Conservation (phyloP, 768 basidiomycete species). For the Mycena vulgaris region DNA sequence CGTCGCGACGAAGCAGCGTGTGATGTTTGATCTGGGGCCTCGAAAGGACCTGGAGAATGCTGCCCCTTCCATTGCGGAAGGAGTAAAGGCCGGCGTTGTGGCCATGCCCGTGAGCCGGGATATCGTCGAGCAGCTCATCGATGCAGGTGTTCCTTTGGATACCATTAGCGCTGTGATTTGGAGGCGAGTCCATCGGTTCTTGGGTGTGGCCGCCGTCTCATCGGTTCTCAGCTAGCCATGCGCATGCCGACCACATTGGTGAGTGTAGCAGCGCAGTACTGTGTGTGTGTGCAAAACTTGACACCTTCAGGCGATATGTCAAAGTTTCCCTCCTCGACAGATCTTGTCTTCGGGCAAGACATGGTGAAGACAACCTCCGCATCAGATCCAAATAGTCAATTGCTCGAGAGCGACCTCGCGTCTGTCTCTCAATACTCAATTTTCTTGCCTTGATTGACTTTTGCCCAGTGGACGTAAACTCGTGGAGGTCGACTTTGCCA, state of each 20-base stretch:
- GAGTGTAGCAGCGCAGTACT: neutral
- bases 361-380: neutral
- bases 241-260: too few relatives aligned
- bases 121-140: conserved; percentile 21
- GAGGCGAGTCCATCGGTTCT: conserved; percentile 6
- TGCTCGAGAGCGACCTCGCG: too few relatives aligned
- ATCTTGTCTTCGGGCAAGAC: conserved; percentile 24
- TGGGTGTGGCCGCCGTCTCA: neutral
- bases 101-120: conserved; percentile 22
- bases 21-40: conserved; percentile 42
- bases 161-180: conserved; percentile 30
- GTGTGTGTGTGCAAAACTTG: conserved; percentile 20
- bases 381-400: conserved; percentile 1
- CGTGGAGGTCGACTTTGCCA: conserved; percentile 9
- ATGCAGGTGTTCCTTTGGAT: conserved; percentile 7
- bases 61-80: neutral
- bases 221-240: too few relatives aligned
- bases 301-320: conserved; percentile 33
- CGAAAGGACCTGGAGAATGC: conserved; percentile 2
- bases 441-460: neutral
- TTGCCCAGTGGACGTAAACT: conserved; percentile 20
- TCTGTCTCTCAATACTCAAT: too few relatives aligned
- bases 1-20: conserved; percentile 15
- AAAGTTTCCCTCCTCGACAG: too few relatives aligned
- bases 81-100: conserved; percentile 5